Base-by-base conservation (phyloP, 2,329 filamentous ascomycete species). In the Alternaria triticimaculans region DNA sequence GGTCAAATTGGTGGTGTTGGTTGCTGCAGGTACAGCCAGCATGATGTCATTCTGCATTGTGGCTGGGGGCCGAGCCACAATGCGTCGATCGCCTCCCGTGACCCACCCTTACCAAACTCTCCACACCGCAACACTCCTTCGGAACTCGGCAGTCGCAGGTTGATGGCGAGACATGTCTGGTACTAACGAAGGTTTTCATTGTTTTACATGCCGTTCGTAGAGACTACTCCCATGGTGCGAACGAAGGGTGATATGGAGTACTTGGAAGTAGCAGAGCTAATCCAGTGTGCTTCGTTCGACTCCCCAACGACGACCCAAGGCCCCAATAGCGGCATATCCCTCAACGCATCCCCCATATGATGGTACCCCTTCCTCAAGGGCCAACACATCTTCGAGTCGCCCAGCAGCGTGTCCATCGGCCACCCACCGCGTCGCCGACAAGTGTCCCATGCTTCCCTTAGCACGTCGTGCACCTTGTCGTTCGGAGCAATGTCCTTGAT, bases 21-120 rank as follows among this genome's bases (percentile, higher is more conserved):
- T 55, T 20, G 46, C 51, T 59, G 50, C 59, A 65, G 63, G 60
- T 49, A 65, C 59, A 33, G 48, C 28, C 41, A 30, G 14, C 21
- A 65, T 65, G 63, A 65, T 59, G 60, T 65, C 63, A 65, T 50
- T 23, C 18, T 51, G 33, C 33, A 37, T 37, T 37, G 33, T 37
- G 33, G 33, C 28, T 33, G n/a, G 48, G 51, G 59, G 28, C 46
- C 15, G 46, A n/a, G 37, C 37, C 37, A 37, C 21, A 53, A 18
- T 30, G 11, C 12, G 20, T 48, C 25, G 55, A 63, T 63, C 55
- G 43, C 25, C 55, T 55, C 56, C 50, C 60, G 60, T 28, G 37
- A 53, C 49, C 55, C 33, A 25, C 60, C 20, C 14, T 49, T 14
- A 37, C 21, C 41, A 9, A 25, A 53, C 46, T 33, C 41, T 43